Base-by-base conservation (phyloP, 2,329 filamentous ascomycete species). In the Cordyceps cateniannulata region DNA sequence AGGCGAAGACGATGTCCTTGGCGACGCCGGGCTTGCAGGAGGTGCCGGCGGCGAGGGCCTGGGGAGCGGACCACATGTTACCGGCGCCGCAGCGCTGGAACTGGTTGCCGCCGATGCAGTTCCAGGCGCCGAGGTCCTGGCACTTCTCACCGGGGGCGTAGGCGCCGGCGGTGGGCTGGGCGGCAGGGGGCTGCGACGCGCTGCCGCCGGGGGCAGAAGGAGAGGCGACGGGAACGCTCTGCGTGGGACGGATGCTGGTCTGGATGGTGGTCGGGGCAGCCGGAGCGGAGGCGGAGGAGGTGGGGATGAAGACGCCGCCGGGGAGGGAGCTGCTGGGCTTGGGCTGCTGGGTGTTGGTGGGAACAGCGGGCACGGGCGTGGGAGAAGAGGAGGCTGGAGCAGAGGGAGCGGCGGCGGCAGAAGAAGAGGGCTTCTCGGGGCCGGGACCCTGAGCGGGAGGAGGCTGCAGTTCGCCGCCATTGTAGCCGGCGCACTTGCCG, bases 51-150 rank as follows among this genome's bases (percentile, higher is more conserved):
- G 84, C 79, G 77, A 86, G 77, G 40, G 71, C 66, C 62, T 81
- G 75, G 44, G 75, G 63, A 6, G 66, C 67, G 20, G 80, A 78
- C 85, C 85, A 87, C 38, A 8, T 51, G 59, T 70, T 65, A 6
- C 84, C 84, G 16, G 77, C 80, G n/a, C 82, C 84, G 66, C 85
- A 87, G 60, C 83, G 83, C 72, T 87, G 84, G 77, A 85, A 87
- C 54, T 78, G 75, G 25, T 70, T 72, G 54, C 83, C 83, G 20
- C 72, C 75, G 27, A 85, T 72, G 68, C 85, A 87, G 71, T 83
- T 81, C 82, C 82, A 87, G 18, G 71, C 66, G 22, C 85, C 85
- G 66, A 87, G 83, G 4, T 72, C 62, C 38, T 68, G 71, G 73
- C 85, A 87, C 22, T 76, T 59, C 16, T 59, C 40, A 57, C 42